Evolutionary conservation across 768 basidiomycete genomes (phyloP), one percentile per base, ranked within the genome.

Genomic region (Mycena kentingensis): DNA sequence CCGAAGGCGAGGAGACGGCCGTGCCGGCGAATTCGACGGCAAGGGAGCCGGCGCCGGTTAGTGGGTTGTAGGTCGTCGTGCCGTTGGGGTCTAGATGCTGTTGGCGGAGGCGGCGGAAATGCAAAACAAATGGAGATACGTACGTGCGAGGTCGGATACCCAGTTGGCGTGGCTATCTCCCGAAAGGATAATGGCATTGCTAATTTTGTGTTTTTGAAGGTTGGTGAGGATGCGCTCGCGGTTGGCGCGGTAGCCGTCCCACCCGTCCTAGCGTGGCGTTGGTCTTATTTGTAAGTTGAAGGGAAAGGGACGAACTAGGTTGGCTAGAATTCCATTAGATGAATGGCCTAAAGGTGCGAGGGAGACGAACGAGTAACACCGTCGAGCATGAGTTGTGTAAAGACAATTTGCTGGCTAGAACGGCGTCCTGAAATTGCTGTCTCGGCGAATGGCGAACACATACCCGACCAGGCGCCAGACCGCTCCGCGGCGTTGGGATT

Each of bases 1-100:
- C 54, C 13, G 79, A 79, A 4, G 61, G 61, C 1, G 80, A 81
- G 0, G 80, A 77, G 12, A 85, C 83, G 0, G 80, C 80, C 0
- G 82, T 82, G 1, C 83, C 82, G 12, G 81, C 82, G 56, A 83
- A 83, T 66, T 85, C 82, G 13, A 84, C 82, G 12, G 77, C 81
- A 42, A 81, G 70, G 1, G 77, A 77, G 8, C 82, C 81, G 5
- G 65, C 50, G 3, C 81, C 81, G 2, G 77, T 78, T 10, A 57
- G 53, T 2, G 79, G 70, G 56, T 83, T 64, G 66, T 82, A 83
- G 24, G 70, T 73, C 27, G 60, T 72, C 2, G 77, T 79, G 52
- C 78, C 77, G 55, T 81, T 81, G 8, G 74, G 72, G 60, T 76
- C 80, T 82, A 55, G 11, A 12, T 18, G 0, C 15, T 18, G 6